Conservation (phyloP, 164 flowering plant species). For the Brasenia schreberi region DNA sequence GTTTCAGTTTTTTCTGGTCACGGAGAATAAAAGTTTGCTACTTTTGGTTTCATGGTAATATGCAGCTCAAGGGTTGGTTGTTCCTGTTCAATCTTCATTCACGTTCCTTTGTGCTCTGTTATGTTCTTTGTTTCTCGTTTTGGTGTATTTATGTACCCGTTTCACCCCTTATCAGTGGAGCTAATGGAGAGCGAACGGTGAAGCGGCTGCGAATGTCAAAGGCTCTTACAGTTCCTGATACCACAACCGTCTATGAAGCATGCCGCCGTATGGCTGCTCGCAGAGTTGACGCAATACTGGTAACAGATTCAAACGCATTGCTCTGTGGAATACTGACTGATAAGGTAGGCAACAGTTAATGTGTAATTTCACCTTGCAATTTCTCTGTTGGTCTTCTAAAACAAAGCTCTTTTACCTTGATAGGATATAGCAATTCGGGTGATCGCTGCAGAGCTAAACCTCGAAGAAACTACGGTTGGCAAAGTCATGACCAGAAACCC, state of each 20-base stretch:
- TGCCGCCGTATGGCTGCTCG: constrained; percentile 96
- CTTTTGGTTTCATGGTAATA: no score
- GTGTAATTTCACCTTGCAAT: neutral
- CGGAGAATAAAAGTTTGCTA: no score
- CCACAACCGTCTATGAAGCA: constrained; percentile 65
- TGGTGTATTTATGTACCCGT: neutral
- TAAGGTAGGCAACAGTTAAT: constrained; percentile 37
- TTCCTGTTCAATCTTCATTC: no score
- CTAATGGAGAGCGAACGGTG: constrained; percentile 90
- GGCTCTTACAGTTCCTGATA: constrained; percentile 90
- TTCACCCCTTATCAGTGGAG: constrained; percentile 29
- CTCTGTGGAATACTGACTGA: constrained; percentile 97
- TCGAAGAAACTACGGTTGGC: constrained; percentile 85
- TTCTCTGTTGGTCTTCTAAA: neutral
- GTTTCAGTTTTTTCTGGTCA: no score
- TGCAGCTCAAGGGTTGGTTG: no score
- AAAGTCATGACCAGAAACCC: constrained; percentile 99
- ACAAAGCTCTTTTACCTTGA: constrained; percentile 3
- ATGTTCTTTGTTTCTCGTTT: no score
- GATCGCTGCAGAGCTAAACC: constrained; percentile 66
- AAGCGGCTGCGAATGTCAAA: constrained; percentile 77
- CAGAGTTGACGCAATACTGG: constrained; percentile 82
- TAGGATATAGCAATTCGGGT: constrained; percentile 93
- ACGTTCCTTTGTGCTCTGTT: no score
- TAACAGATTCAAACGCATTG: constrained; percentile 96